phyloP scores from a whole-genome alignment of 805 yeast genomes.

The Candida ipomoeae region DNA sequence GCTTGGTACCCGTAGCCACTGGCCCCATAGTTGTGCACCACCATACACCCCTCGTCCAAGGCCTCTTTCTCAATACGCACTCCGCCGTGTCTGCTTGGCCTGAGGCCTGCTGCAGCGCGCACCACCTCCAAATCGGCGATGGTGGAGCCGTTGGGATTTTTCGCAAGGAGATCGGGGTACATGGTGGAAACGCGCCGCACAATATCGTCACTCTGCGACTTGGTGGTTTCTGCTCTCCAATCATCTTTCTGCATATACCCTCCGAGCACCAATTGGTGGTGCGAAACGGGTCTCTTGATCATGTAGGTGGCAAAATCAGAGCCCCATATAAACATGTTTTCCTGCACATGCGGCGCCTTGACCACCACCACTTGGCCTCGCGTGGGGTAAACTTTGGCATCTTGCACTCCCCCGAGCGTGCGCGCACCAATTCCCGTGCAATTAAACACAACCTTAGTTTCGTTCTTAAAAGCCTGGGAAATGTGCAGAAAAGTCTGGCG shows the following conservation, averaged over 20 bases:
- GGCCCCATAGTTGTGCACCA: slow-evolving; percentile 73
- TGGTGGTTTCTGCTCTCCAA: slow-evolving; percentile 58
- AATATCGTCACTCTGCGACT: slow-evolving; percentile 57
- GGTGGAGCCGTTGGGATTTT: slow-evolving; percentile 28
- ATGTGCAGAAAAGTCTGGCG: slow-evolving; percentile 49
- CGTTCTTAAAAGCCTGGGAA: slow-evolving; percentile 44
- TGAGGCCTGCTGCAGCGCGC: slow-evolving; percentile 66
- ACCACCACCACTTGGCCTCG: slow-evolving; percentile 79
- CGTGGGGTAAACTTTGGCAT: slow-evolving; percentile 60
- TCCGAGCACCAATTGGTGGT: slow-evolving; percentile 67
- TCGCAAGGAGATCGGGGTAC: slow-evolving; percentile 45
- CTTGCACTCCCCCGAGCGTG: slow-evolving; percentile 60
- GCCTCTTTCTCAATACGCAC: slow-evolving; percentile 60
- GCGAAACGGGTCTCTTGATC: slow-evolving; percentile 66
- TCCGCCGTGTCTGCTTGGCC: slow-evolving; percentile 78
- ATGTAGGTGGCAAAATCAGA: slow-evolving; percentile 56
- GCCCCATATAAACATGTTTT: slow-evolving; percentile 62
- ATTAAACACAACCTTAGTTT: slow-evolving; percentile 55
- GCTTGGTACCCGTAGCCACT: slow-evolving; percentile 65
- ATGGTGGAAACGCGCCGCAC: slow-evolving; percentile 52
- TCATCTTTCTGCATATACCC: slow-evolving; percentile 66
- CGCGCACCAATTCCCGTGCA: slow-evolving; percentile 75
- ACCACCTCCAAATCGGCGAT: slow-evolving; percentile 47
- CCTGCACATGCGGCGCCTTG: slow-evolving; percentile 62
- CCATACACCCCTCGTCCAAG: slow-evolving; percentile 25